Base-by-base conservation (phyloP, 495 filamentous ascomycete species). In the Penicillium crystallinum region DNA sequence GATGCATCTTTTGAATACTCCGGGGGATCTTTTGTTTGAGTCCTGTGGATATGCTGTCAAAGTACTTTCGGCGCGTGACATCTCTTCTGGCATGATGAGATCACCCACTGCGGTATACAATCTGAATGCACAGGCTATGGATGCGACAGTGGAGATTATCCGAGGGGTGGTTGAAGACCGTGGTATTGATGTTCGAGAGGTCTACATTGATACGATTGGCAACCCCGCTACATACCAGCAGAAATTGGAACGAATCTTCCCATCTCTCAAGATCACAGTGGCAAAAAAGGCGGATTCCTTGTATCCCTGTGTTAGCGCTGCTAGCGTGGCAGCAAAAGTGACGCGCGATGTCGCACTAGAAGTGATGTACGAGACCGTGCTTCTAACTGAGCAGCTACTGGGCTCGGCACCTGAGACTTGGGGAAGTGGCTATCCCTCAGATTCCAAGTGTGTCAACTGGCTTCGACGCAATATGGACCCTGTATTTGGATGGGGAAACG, bases 71-170 rank as follows among this genome's bases (percentile, higher is more conserved):
- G 89, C 91, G 12, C 82, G 89, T 31, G 88, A 92, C 66, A 95
- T 95, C 46, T 79, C 80, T 17, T 78, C 89, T 1, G 83, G 85
- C 43, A 95, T 95, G 86, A 79, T 96, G 65, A 77, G 78, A 23
- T 76, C 90, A 11, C 56, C 66, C 35, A 66, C 68, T 0, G 79
- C 76, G 4, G 73, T 77, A 0, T 96, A 96, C 71, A 98, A 98
- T 64, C 78, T 98, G 48, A 98, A 98, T 70, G 90, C 91, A n/a
- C 93, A 97, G 68, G 93, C 93, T 1, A 87, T 95, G 80, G 92
- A 98, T 70, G 90, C 93, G 0, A 98, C 93, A 1, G 80, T 95
- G n/a, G 81, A 80, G 17, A 73, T 98, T 49, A 92, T 98, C 46
- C 69, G 81, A 15, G 83, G 82, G 4, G 86, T 96, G 0, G 61